phyloP scores from a whole-genome alignment of 2,329 filamentous ascomycete genomes.

The Diaporthe ilicicola region DNA sequence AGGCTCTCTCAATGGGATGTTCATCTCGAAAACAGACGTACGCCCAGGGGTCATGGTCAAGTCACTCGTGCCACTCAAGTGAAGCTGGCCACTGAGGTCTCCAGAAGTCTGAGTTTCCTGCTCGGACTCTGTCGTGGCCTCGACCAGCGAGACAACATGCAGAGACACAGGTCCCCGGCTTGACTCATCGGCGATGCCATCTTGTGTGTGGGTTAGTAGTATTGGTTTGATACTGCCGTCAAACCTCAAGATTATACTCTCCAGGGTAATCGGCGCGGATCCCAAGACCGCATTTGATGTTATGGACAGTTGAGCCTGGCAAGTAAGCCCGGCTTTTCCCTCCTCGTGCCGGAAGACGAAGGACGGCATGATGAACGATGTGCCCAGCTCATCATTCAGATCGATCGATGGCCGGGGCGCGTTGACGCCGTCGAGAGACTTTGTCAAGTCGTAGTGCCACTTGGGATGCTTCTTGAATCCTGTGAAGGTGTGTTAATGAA shows the following conservation, averaged over 20 bases:
- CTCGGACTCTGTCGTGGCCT: slow-evolving; percentile 38
- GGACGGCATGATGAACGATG: slow-evolving; percentile 62
- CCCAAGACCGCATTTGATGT: slow-evolving; percentile 63
- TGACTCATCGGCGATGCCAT: too few species aligned
- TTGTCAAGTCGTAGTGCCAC: slow-evolving; percentile 70
- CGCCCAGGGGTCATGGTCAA: slow-evolving; percentile 73
- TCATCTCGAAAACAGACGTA: slow-evolving; percentile 75
- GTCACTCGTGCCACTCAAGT: slow-evolving; percentile 63
- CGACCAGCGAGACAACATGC: slow-evolving; percentile 38
- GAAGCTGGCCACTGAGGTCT: slow-evolving; percentile 41
- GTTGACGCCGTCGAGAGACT: slow-evolving; percentile 60
- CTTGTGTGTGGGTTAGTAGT: slow-evolving; percentile 54
- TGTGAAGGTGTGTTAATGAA: slow-evolving; percentile 42
- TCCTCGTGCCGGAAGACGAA: slow-evolving; percentile 34
- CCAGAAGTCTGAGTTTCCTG: slow-evolving; percentile 39
- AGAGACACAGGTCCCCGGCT: slow-evolving; percentile 39
- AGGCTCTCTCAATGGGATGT: slow-evolving; percentile 79
- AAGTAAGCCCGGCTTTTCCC: slow-evolving; percentile 62
- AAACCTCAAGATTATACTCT: slow-evolving; percentile 62
- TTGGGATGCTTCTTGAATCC: slow-evolving; percentile 62
- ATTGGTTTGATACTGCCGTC: slow-evolving; percentile 66
- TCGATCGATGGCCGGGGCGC: slow-evolving; percentile 57
- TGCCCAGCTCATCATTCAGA: slow-evolving; percentile 58
- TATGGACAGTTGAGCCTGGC: slow-evolving; percentile 65
- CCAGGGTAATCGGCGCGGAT: slow-evolving; percentile 61